Base-by-base conservation (phyloP, 2,329 filamentous ascomycete species). In the Ceratocystis papillata region DNA sequence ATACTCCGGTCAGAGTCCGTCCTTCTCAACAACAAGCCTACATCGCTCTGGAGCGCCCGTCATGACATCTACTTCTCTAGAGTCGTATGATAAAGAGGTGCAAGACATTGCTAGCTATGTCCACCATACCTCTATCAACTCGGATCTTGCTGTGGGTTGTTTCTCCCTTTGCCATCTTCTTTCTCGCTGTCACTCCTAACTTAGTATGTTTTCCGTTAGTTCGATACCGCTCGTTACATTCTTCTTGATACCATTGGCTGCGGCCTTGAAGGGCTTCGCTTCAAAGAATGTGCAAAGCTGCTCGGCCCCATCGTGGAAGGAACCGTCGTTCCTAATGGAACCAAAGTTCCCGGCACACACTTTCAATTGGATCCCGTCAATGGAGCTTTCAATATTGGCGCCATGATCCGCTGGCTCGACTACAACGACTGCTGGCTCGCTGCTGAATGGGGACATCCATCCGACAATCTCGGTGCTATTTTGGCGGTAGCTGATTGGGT, bases 381-480 rank as follows among this genome's bases (percentile, higher is more conserved):
- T 73, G 94, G 88, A 69, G 94, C 94, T 70, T 97, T 99, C 85
- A 97, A 97, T 83, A 97, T 99, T 72, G 94, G 94, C 72, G 89
- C 94, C 73, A 96, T 96, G 87, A 96, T 99, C 79, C 85, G 94
- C 75, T 99, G 94, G 94, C 85, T 99, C 73, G 94, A 99, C 80
- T 99, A 97, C 84, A 99, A 99, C 77, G 94, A 99, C 83, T 97
- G 94, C 85, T 99, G 93, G 94, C 83, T 97, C 70, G 94, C 93
- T 57, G 94, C 94, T 66, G 94, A 99, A 80, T 99, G 94, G 94
- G 94, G 94, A 67, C 94, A 99, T 78, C 94, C 94, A 69, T 96
- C 92, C 3, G 94, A 99, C 81, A 99, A 99, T 81, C 78, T 99
- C 71, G 94, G 94, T 69, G 94, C 93, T 73, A 99, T 99, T 75